Base-by-base conservation (phyloP, 805 yeast genomes). In the Priceomyces haplophilus region DNA sequence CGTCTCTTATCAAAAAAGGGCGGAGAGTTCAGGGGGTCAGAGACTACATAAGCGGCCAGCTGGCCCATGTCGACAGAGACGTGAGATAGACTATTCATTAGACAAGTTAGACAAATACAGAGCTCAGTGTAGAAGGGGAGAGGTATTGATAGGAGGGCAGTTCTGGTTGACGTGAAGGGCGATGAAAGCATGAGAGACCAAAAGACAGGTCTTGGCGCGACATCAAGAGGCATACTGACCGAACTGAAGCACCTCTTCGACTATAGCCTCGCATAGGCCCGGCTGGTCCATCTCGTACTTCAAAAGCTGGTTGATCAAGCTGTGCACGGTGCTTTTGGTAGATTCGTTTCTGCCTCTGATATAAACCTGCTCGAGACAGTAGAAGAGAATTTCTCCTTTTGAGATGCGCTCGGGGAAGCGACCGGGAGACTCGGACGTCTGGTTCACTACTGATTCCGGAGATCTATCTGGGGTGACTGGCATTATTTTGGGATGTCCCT, bases 181-280 rank as follows among this genome's bases (percentile, higher is more conserved):
- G n/a, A n/a, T n/a, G n/a, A n/a, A n/a, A n/a, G n/a, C n/a, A n/a
- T n/a, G n/a, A n/a, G n/a, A n/a, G n/a, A n/a, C 24, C 8, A 21
- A 8, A 8, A 21, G 8, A 21, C 8, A 21, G 8, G 24, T 7
- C 8, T 8, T 7, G 24, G 24, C 6, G 24, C 8, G 24, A 21
- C n/a, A 27, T n/a, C n/a, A 27, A 5, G 31, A 7, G n/a, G 31
- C 31, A 10, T 27, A 27, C 15, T 27, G 31, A 33, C 40, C 30
- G 23, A 40, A 40, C 24, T 34, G 44, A 7, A 45, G 31, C 13
- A 83, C 61, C 55, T 85, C 91, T 58, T 85, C 88, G 7, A 82
- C 64, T 7, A 85, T 69, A 0, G 87, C 88, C 43, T 78, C 82
- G 37, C 80, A 64, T 34, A 85, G 67, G 0, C 93, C 93, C 1